These are phyloP conservation scores for Picochlorum costavermella DNA, from an alignment of 139 green algal genomes.

Conservation along the genomic window DNA sequence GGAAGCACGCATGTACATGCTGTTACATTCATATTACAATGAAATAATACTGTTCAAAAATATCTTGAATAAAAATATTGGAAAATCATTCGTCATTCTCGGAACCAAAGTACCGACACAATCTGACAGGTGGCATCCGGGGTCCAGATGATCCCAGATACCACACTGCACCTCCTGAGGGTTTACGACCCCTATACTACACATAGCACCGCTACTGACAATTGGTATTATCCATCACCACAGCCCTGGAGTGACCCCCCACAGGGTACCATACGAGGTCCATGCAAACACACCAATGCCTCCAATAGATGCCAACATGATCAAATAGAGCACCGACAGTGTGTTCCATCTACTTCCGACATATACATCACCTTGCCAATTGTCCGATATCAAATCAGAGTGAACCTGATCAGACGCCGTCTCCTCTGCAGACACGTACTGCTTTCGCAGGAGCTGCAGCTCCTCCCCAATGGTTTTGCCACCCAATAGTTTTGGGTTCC, in stretches of 20 bases:
- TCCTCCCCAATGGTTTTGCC: conserved; percentile 23
- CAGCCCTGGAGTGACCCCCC: conserved; percentile 11
- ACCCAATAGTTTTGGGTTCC: conserved; percentile 20
- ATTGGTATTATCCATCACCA: not conserved
- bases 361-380: conserved; percentile 28
- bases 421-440: conserved; percentile 13
- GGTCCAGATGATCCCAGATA: too few species aligned
- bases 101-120: too few species aligned
- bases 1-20: too few species aligned
- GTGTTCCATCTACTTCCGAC: conserved; percentile 26
- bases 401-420: not conserved
- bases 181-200: too few species aligned
- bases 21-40: too few species aligned
- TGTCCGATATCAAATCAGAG: not conserved
- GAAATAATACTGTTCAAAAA: too few species aligned
- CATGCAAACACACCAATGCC: conserved; percentile 16
- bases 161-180: too few species aligned
- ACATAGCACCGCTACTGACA: not conserved
- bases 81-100: too few species aligned
- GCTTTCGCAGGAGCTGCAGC: conserved; percentile 13
- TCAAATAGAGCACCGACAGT: conserved; percentile 12
- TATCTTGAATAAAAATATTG: too few species aligned
- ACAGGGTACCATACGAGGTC: conserved; percentile 15
- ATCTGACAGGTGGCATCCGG: too few species aligned
- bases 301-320: conserved; percentile 9